Base-by-base conservation (phyloP, 2,329 filamentous ascomycete genomes). In the Aplosporella prunicola region DNA sequence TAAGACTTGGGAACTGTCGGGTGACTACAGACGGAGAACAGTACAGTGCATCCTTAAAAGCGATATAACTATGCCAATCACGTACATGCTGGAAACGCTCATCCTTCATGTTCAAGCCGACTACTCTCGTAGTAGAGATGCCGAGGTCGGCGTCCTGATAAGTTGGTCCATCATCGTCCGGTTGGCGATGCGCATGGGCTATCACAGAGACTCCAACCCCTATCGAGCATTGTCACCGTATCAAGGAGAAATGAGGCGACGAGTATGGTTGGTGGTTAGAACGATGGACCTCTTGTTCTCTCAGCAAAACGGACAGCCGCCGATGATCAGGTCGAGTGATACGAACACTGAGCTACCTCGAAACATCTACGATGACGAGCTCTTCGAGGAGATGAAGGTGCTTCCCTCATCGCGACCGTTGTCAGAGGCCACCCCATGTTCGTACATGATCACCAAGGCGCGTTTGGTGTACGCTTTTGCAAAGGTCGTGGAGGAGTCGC, bases 361-460 rank as follows among this genome's bases (percentile, higher is more conserved):
- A 40, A 91, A 89, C 51, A 71, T 89, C 11, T 84, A 83, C 52
- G 84, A 91, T 47, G 82, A 88, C 44, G 84, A 89, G 47, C 78
- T 91, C 25, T 72, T 78, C 31, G 78, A 80, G 3, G 72, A 75
- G 15, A 80, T 76, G 44, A 80, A 78, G 46, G 62, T 69, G 6
- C 58, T 89, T 8, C 84, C 84, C 1, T 71, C 74, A 2, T 75
- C 80, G 0, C 67, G 82, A 40, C 78, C 82, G 0, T 66, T 66
- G 20, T 76, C 72, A 1, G 82, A 88, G 52, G 74, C 80, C 2
- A 89, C 84, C 1, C 81, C 82, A 1, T 77, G 86, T 46, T 76
- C 79, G 8, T 89, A 86, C 56, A 78, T 88, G 72, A 85, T 88
- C 48, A 72, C 74, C 22, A 87, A 88, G 56, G 68, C 78, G 20